A percentile compares a stretch with the other conserved stretches of the same genome.
These are phyloP conservation scores for Hypoxylon sp. DNA, from an alignment of 2,329 filamentous ascomycete genomes.

Conservation along the genomic window DNA sequence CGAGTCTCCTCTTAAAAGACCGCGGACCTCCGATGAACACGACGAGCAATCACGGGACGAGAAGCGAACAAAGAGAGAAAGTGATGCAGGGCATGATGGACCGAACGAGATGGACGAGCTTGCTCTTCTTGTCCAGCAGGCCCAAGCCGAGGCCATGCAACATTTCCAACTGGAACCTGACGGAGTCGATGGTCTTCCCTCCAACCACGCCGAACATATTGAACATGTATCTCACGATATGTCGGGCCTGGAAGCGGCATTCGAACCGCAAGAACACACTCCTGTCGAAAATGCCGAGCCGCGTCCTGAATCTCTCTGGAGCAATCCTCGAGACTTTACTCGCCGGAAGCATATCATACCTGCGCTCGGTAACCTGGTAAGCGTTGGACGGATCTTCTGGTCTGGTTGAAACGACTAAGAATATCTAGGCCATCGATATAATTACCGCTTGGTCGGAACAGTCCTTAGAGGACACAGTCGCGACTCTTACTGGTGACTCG, in stretches of 20 bases:
- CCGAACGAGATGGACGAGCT: slow-evolving; percentile 45
- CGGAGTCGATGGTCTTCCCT: slow-evolving; percentile 28
- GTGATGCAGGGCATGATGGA: slow-evolving; percentile 37
- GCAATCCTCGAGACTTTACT: slow-evolving; percentile 52
- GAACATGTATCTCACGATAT: slow-evolving; percentile 28
- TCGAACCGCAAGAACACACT: slow-evolving; percentile 37
- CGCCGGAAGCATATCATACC: slow-evolving; percentile 53
- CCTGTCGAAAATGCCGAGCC: slow-evolving; percentile 44
- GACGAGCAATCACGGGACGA: slow-evolving; percentile 44
- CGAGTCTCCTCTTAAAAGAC: slow-evolving; percentile 49
- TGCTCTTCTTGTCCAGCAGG: slow-evolving; percentile 51
- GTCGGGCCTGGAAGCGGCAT: slow-evolving; percentile 28
- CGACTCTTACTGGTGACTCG: slow-evolving; percentile 47
- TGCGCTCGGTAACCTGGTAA: slow-evolving; percentile 50
- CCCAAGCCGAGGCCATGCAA: slow-evolving; percentile 50
- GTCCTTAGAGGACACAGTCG: slow-evolving; percentile 53
- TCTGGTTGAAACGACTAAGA: slow-evolving; percentile 36
- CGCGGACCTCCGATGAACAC: slow-evolving; percentile 44
- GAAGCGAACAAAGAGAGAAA: slow-evolving; percentile 51
- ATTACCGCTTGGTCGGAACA: slow-evolving; percentile 53
- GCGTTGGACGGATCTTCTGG: slow-evolving; percentile 21
- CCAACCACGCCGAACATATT: slow-evolving; percentile 33
- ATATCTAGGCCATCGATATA: slow-evolving; percentile 51
- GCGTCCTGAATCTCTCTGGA: slow-evolving; percentile 51
- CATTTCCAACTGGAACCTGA: slow-evolving; percentile 44